phyloP scores from a whole-genome alignment of 371 early-diverging fungal genomes.

The Thermomucor indicae-seudaticae region DNA sequence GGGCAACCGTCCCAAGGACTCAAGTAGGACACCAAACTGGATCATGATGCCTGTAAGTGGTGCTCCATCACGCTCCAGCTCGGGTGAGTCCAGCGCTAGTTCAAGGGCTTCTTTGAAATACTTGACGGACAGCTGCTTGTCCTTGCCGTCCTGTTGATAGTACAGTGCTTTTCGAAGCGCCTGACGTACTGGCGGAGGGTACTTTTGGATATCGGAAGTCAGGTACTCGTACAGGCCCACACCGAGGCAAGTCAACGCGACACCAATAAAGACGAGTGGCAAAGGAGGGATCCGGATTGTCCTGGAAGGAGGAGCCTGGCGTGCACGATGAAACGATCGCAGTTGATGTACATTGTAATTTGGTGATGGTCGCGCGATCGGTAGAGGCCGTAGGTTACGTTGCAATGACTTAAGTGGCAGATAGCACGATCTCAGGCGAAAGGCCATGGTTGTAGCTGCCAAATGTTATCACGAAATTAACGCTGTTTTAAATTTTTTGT shows the following conservation, averaged over 20 bases:
- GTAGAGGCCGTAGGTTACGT: too few species aligned
- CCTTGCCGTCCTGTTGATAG: constrained; percentile 51
- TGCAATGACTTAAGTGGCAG: too few species aligned
- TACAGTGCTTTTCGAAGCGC: constrained; percentile 59
- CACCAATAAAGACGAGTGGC: neutral
- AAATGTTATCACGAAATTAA: too few species aligned
- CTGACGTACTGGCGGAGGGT: constrained; percentile 50
- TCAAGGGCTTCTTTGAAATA: constrained; percentile 50
- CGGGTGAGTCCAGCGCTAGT: constrained; percentile 41
- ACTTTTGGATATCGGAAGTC: constrained; percentile 54
- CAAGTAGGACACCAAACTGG: constrained; percentile 50
- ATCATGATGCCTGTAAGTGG: constrained; percentile 65
- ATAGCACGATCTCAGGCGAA: too few species aligned
- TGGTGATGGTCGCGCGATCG: too few species aligned
- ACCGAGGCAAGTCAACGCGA: constrained; percentile 23
- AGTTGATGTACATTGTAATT: neutral
- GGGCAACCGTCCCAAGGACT: constrained; percentile 40
- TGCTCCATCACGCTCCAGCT: constrained; percentile 45
- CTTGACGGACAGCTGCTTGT: constrained; percentile 37
- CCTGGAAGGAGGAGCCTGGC: neutral
- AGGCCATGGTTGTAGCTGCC: too few species aligned
- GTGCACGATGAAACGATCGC: neutral
- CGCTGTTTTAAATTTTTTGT: too few species aligned
- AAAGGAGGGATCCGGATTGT: constrained; percentile 3
- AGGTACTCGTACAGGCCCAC: constrained; percentile 53